These are phyloP conservation scores for Pseudocohnilembus persalinus DNA, from an alignment of 169 alveolate species.

Conservation along the genomic window DNA sequence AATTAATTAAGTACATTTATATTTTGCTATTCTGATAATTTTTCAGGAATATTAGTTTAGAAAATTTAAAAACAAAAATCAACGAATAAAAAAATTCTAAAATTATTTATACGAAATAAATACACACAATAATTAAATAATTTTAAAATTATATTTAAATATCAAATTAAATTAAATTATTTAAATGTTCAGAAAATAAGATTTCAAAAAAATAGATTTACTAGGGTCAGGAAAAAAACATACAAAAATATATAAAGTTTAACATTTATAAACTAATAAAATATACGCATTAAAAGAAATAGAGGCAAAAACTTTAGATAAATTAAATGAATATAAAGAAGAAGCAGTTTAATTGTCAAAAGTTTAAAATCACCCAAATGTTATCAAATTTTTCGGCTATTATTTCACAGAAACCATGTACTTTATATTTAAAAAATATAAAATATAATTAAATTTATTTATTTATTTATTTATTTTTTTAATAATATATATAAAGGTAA, in stretches of 20 bases:
- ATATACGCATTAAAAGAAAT: conserved; percentile 83
- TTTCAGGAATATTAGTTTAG: not conserved
- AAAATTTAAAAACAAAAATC: no score
- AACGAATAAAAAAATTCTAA: not conserved
- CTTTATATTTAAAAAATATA: no score
- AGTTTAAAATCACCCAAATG: conserved; percentile 80
- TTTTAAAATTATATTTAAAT: not conserved
- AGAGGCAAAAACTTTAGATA: conserved; percentile 83
- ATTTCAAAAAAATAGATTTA: conserved; percentile 82
- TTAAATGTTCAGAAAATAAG: conserved; percentile 76
- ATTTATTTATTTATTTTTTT: no score
- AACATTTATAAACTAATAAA: conserved; percentile 72
- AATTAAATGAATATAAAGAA: conserved; percentile 86
- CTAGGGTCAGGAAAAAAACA: conserved; percentile 84
- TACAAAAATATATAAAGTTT: conserved; percentile 77
- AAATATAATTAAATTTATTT: no score
- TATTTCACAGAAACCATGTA: conserved; percentile 84
- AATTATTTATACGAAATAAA: no score
- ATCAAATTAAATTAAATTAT: not conserved
- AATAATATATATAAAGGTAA: no score
- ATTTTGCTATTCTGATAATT: no score
- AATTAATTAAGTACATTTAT: not conserved
- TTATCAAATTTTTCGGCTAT: conserved; percentile 80
- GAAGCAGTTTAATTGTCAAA: conserved; percentile 83
- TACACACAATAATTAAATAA: no score